phyloP scores from a whole-genome alignment of 495 filamentous ascomycete species.

The Daldinia caldariorum region DNA sequence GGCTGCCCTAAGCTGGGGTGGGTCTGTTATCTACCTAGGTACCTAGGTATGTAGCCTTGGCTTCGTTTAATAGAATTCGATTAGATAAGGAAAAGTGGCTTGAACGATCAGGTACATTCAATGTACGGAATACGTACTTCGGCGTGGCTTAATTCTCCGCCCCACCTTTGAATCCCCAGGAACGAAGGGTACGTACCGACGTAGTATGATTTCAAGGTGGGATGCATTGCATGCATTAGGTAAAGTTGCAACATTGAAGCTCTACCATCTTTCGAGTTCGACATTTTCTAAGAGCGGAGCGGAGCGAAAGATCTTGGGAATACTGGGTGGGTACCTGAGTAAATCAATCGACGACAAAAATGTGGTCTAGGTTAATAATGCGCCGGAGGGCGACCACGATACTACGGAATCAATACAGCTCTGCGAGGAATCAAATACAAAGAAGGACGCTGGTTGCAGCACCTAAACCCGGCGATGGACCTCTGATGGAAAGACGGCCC shows the following conservation, averaged over 20 bases:
- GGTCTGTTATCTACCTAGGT: too few species aligned
- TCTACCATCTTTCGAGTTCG: slow-evolving; percentile 11
- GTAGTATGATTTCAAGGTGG: slow-evolving; percentile 35
- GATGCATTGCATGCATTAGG: too few species aligned
- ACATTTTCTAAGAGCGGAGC: not conserved
- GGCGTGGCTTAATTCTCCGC: not conserved
- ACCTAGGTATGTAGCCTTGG: not conserved
- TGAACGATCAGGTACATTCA: not conserved
- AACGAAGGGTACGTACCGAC: slow-evolving; percentile 17
- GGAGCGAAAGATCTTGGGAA: slow-evolving; percentile 24
- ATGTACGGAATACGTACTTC: too few species aligned
- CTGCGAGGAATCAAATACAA: slow-evolving; percentile 38
- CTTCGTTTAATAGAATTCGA: slow-evolving; percentile 16
- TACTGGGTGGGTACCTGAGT: slow-evolving; percentile 20
- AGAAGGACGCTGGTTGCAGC: slow-evolving; percentile 54
- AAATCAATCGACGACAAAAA: slow-evolving; percentile 28
- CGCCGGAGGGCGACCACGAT: slow-evolving; percentile 45
- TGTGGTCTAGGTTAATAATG: slow-evolving; percentile 55
- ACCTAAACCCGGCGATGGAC: slow-evolving; percentile 67
- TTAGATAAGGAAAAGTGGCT: slow-evolving; percentile 34
- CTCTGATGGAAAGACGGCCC: slow-evolving; percentile 79
- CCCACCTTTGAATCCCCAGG: not conserved
- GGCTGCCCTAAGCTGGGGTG: slow-evolving; percentile 36
- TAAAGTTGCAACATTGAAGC: not conserved
- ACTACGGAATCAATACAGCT: slow-evolving; percentile 29